Evolutionary conservation across 371 early-diverging fungal genomes (phyloP).

Genomic region (Rhizopus delemar): DNA sequence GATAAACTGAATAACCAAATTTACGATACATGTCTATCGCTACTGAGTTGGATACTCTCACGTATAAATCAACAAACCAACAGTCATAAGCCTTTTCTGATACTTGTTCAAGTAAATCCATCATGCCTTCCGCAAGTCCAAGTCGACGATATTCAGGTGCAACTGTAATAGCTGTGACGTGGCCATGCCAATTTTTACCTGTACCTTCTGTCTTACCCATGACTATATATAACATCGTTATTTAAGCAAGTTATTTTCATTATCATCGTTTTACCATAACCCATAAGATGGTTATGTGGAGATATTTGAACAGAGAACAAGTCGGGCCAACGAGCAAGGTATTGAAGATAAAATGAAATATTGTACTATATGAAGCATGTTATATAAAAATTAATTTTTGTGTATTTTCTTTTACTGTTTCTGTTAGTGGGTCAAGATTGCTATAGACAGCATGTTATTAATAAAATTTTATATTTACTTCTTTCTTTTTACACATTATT

Average conservation of each 20-base stretch:
- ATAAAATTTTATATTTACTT: too few species aligned
- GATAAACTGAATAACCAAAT: conserved; percentile 92
- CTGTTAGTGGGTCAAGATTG: conserved; percentile 86
- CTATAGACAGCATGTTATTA: conserved; percentile 33
- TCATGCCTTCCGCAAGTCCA: conserved; percentile 89
- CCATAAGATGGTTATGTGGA: conserved; percentile 76
- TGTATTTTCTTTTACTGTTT: conserved; percentile 65
- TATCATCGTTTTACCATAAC: conserved; percentile 65
- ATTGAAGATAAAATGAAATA: conserved; percentile 90
- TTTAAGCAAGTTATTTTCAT: not conserved
- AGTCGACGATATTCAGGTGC: conserved; percentile 94
- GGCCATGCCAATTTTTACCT: conserved; percentile 94
- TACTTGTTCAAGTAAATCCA: conserved; percentile 91
- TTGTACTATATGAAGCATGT: conserved; percentile 69
- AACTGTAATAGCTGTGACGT: conserved; percentile 98
- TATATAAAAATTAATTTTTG: not conserved
- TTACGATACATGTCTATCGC: conserved; percentile 96
- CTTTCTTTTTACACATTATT: conserved; percentile 71
- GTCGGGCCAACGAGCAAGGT: conserved; percentile 94
- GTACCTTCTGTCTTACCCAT: conserved; percentile 97
- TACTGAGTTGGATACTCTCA: conserved; percentile 90
- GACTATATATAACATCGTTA: conserved; percentile 48
- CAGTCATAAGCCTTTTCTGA: conserved; percentile 90
- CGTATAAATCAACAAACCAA: conserved; percentile 98
- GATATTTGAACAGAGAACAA: conserved; percentile 85